These are phyloP conservation scores for Leersia perrieri DNA, from an alignment of 176 grass and related monocot species.

Conservation along the genomic window DNA sequence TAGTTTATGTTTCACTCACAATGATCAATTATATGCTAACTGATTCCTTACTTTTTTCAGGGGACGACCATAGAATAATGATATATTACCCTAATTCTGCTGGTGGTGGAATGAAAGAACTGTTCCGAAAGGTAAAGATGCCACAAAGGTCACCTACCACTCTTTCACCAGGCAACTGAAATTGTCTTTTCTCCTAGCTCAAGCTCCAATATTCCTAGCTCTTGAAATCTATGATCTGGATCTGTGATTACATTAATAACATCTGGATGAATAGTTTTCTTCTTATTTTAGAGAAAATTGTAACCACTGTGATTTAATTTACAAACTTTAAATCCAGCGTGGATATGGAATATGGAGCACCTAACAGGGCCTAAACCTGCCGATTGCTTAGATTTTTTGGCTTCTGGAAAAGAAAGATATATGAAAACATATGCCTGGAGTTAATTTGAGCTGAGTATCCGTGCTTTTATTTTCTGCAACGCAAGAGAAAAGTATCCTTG, in stretches of 20 bases:
- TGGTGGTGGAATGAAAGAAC: conserved; percentile 97
- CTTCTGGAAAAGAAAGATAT: conserved; percentile 2
- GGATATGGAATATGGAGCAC: no score
- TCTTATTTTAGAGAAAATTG: no score
- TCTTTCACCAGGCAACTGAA: not conserved
- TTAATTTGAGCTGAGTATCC: not conserved
- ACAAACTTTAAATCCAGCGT: no score
- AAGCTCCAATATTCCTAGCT: no score
- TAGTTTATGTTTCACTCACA: not conserved
- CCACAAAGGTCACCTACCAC: not conserved
- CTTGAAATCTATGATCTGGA: no score
- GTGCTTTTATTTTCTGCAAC: not conserved
- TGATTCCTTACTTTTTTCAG: conserved; percentile 31
- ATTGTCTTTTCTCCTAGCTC: not conserved
- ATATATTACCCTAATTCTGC: conserved; percentile 99
- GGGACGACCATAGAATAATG: conserved; percentile 98
- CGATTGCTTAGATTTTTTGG: conserved; percentile 18
- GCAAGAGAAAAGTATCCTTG: no score
- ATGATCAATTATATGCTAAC: not conserved
- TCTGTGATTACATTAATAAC: no score
- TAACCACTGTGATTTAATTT: no score
- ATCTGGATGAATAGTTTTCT: no score
- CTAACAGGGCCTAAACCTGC: not conserved
- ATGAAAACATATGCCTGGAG: not conserved
- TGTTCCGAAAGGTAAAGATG: conserved; percentile 82